phyloP scores from a whole-genome alignment of 1,284 basidiomycete species.

The Microbotryum lychnidis-dioicae region DNA sequence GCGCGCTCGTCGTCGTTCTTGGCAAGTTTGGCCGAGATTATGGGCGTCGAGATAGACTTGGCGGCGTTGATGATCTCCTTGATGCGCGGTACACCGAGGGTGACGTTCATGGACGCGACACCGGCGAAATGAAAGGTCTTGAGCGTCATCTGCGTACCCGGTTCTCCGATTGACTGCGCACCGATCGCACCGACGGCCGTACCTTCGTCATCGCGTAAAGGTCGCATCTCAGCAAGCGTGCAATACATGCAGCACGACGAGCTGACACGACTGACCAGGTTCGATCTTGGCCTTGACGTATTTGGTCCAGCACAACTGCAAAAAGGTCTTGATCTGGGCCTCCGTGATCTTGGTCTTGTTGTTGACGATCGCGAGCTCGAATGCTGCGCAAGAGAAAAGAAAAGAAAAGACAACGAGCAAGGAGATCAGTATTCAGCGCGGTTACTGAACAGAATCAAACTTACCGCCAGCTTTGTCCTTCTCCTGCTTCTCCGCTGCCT shows the following conservation, averaged over 20 bases:
- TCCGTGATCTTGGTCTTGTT: conserved; percentile 87
- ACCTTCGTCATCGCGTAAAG: conserved; percentile 45
- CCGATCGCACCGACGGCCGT: conserved; percentile 98
- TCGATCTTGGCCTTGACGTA: conserved; percentile 92
- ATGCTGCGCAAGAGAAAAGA: conserved; percentile 40
- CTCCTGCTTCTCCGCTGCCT: background rate
- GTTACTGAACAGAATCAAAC: background rate
- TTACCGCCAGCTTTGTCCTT: conserved; percentile 5
- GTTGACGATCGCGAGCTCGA: conserved; percentile 55
- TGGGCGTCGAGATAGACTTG: conserved; percentile 92
- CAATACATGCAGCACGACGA: background rate
- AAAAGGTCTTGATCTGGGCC: conserved; percentile 67
- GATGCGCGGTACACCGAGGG: conserved; percentile 97
- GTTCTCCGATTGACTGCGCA: conserved; percentile 98
- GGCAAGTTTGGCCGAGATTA: conserved; percentile 92
- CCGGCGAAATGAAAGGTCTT: conserved; percentile 99
- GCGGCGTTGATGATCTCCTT: conserved; percentile 99
- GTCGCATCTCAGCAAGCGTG: background rate
- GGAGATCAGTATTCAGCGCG: background rate
- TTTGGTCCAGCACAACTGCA: conserved; percentile 79
- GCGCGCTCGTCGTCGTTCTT: conserved; percentile 64
- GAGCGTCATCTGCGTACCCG: conserved; percentile 98
- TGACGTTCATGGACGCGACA: conserved; percentile 99
- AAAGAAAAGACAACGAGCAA: too few relatives aligned
- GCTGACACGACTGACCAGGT: conserved; percentile 53